Percentiles rank a stretch among this genome's conserved stretches.
Evolutionary conservation across 768 basidiomycete genomes (phyloP).

Genomic region (Suillus hirtellus): DNA sequence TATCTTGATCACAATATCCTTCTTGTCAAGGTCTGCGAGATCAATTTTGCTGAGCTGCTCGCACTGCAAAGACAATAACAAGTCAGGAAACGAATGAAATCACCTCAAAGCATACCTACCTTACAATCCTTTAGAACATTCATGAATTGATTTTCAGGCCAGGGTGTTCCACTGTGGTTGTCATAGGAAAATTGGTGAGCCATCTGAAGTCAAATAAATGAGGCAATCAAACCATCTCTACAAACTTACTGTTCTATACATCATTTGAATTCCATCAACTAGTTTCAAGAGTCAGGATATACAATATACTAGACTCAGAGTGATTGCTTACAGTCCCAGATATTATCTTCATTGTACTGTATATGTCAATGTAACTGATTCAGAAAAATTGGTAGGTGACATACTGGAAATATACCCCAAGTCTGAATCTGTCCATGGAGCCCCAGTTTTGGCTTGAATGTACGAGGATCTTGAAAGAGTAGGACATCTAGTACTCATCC

Average conservation of each 20-base stretch:
- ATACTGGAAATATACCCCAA: slow-evolving; percentile 32
- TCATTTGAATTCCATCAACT: slow-evolving; percentile 16
- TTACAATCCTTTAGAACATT: slow-evolving; percentile 28
- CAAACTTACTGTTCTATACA: slow-evolving; percentile 8
- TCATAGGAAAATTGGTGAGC: slow-evolving; percentile 18
- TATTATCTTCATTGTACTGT: slow-evolving; percentile 21
- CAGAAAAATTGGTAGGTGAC: neutral
- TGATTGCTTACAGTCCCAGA: slow-evolving; percentile 19
- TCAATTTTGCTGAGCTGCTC: slow-evolving; percentile 21
- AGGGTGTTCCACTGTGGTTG: slow-evolving; percentile 13
- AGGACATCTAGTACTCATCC: slow-evolving; percentile 15
- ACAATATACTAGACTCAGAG: neutral
- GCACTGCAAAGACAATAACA: slow-evolving; percentile 17
- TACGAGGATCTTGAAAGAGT: slow-evolving; percentile 12
- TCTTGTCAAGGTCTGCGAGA: slow-evolving; percentile 23
- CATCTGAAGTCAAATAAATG: slow-evolving; percentile 17
- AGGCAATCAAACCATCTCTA: slow-evolving; percentile 3
- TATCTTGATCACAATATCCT: slow-evolving; percentile 20
- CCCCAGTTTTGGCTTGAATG: slow-evolving; percentile 18
- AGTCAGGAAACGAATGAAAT: slow-evolving; percentile 5
- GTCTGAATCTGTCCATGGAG: slow-evolving; percentile 30
- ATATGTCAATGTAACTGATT: slow-evolving; percentile 7
- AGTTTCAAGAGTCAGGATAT: slow-evolving; percentile 14
- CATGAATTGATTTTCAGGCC: slow-evolving; percentile 28
- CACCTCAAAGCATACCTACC: slow-evolving; percentile 13